Base-by-base conservation (phyloP, 1,284 basidiomycete species). In the Leucoagaricus sp. region DNA sequence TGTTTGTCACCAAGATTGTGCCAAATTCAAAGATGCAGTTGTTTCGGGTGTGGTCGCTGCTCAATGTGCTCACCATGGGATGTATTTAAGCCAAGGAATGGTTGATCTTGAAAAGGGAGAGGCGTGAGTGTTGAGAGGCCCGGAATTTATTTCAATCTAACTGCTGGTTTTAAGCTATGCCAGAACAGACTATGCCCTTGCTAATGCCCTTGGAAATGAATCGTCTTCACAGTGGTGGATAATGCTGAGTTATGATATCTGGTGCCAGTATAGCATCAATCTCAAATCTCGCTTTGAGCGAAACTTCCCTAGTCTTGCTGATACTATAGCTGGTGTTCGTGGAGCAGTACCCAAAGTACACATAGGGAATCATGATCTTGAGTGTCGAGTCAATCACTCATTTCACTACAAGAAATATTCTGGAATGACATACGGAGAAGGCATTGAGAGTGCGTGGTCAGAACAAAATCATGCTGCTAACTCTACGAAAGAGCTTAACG, bases 261-360 rank as follows among this genome's bases (percentile, higher is more conserved):
- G 63, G 63, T 67, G 67, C 36, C 48, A 49, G 31, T 38, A 34
- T 13, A 10, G 17, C 13, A n/a, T 38, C 36, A 38, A 38, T n/a
- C 36, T 38, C 17, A 4, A 10, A 9, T 4, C 13, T 4, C 36
- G 36, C 4, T 38, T 38, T 13, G 4, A n/a, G 4, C 13, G 4
- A 6, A 8, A 38, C 17, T 38, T 38, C 36, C 4, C 4, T 4
- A 4, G 13, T 8, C 36, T 38, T 13, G 36, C 12, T 15, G 17
- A 38, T 5, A n/a, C 15, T 4, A n/a, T 38, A 4, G 13, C 6
- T 5, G 15, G 17, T 5, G 48, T 69, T 2, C 25, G 44, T 7
- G 65, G 65, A 1, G 60, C 62, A 0, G 63, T 69, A n/a, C 62
- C 61, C 1, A 68, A 67, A 28, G 57, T 67, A 60, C 67, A 68